These are phyloP conservation scores for Ceratocystis colombiana DNA, from an alignment of 2,329 filamentous ascomycete genomes.

Conservation along the genomic window DNA sequence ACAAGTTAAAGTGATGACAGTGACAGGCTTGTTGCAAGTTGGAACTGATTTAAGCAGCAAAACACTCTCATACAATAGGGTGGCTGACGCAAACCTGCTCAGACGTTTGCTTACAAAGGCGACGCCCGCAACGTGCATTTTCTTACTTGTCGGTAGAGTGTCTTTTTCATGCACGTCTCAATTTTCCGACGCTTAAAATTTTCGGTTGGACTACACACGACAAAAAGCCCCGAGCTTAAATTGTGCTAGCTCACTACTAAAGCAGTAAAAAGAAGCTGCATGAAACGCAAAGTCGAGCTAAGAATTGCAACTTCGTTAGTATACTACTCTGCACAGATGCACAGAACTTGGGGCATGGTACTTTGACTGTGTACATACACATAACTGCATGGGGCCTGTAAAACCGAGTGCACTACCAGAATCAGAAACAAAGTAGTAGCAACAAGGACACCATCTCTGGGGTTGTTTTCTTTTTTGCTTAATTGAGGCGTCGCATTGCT, in stretches of 20 bases:
- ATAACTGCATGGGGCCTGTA: background rate
- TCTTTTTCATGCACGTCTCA: conserved; percentile 11
- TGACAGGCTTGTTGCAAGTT: too few species aligned
- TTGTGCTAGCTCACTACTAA: background rate
- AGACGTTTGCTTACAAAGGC: background rate
- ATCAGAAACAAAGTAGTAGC: conserved; percentile 2
- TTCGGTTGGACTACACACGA: background rate
- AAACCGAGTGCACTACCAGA: background rate
- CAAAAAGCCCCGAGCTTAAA: conserved; percentile 13
- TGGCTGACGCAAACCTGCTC: background rate
- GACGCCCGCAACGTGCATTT: conserved; percentile 2
- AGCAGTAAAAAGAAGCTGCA: background rate
- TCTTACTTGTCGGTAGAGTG: background rate
- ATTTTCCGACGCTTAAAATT: conserved; percentile 16
- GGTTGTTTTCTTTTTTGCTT: background rate
- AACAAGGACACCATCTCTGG: background rate
- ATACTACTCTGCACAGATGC: conserved; percentile 6
- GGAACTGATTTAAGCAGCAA: too few species aligned
- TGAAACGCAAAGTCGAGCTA: conserved; percentile 10
- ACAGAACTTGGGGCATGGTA: conserved; percentile 10
- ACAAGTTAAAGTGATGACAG: too few species aligned
- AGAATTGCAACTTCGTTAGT: background rate
- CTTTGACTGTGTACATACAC: conserved; percentile 8
- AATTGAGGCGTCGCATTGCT: conserved; percentile 6
- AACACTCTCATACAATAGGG: background rate